phyloP scores from a whole-genome alignment of 176 grass and related monocot genomes.

The Paspalum notatum region DNA sequence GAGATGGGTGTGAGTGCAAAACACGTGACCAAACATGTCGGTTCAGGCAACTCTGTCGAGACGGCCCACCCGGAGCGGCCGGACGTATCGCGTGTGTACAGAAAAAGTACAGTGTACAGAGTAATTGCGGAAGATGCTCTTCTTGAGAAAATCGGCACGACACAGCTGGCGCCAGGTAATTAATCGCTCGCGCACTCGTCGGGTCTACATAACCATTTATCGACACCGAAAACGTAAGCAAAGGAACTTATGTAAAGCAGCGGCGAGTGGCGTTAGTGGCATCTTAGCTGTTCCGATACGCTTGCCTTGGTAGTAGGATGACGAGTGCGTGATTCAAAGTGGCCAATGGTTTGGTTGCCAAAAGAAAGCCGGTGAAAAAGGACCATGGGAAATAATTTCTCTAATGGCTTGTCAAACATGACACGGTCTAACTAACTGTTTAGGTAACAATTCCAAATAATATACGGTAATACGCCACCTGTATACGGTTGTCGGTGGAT shows the following conservation, averaged over 20 bases:
- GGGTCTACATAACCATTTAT: not conserved
- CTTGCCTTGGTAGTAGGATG: not conserved
- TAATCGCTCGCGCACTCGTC: fast-evolving
- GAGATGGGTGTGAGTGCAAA: fast-evolving
- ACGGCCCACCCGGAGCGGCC: fast-evolving
- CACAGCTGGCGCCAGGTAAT: not conserved
- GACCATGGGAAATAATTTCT: too few species aligned
- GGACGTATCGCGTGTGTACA: fast-evolving
- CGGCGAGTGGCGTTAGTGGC: fast-evolving
- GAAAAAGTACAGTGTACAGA: fast-evolving
- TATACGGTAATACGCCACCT: too few species aligned
- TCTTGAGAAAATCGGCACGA: fast-evolving
- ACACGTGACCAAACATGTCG: fast-evolving
- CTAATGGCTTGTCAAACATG: too few species aligned
- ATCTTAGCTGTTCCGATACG: not conserved
- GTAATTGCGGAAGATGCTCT: not conserved
- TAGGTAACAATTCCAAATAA: too few species aligned
- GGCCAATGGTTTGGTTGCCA: too few species aligned
- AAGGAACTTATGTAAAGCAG: fast-evolving
- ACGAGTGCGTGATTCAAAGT: too few species aligned
- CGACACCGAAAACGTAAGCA: fast-evolving
- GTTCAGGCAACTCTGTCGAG: not conserved
- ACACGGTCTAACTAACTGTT: too few species aligned
- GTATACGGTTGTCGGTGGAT: too few species aligned
- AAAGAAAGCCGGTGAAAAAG: too few species aligned